phyloP scores from a whole-genome alignment of 164 flowering plant genomes.

The Piper betle region DNA sequence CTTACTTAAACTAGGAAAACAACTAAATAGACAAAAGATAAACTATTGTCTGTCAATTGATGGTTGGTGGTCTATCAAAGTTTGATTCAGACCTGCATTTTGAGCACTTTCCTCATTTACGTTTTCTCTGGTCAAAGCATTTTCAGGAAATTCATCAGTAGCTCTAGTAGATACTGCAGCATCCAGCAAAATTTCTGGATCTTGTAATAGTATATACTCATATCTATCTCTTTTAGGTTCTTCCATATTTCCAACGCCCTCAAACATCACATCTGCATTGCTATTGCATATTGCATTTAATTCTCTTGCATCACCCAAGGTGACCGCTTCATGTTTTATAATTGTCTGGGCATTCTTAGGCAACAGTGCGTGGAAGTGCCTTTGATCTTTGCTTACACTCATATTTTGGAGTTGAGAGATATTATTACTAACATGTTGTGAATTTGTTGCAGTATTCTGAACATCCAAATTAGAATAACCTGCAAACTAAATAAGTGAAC shows the following conservation, averaged over 20 bases:
- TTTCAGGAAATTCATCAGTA: slow-evolving; percentile 7
- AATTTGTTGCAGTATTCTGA: slow-evolving; percentile 1
- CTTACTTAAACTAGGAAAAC: too few relatives aligned
- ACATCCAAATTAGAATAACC: slow-evolving; percentile 8
- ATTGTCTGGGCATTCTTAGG: not conserved
- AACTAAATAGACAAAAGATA: slow-evolving; percentile 14
- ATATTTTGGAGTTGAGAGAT: slow-evolving; percentile 6
- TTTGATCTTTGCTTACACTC: slow-evolving; percentile 9
- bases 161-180: slow-evolving; percentile 8
- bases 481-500: slow-evolving; percentile 33
- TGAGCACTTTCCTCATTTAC: too few relatives aligned
- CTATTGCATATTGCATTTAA: slow-evolving; percentile 7
- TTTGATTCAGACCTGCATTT: slow-evolving; percentile 5
- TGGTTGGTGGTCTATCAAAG: slow-evolving; percentile 9
- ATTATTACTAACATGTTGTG: slow-evolving; percentile 3
- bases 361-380: slow-evolving; percentile 5
- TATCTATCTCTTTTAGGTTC: slow-evolving; percentile 7
- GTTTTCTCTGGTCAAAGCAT: slow-evolving; percentile 11
- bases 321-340: slow-evolving; percentile 7
- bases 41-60: slow-evolving; percentile 8
- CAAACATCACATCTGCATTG: slow-evolving; percentile 6
- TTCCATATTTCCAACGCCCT: not conserved
- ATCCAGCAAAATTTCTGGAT: slow-evolving; percentile 6
- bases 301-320: slow-evolving; percentile 8
- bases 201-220: slow-evolving; percentile 10